These are phyloP conservation scores for Ophiocordyceps australis DNA, from an alignment of 2,329 filamentous ascomycete genomes.

Conservation along the genomic window DNA sequence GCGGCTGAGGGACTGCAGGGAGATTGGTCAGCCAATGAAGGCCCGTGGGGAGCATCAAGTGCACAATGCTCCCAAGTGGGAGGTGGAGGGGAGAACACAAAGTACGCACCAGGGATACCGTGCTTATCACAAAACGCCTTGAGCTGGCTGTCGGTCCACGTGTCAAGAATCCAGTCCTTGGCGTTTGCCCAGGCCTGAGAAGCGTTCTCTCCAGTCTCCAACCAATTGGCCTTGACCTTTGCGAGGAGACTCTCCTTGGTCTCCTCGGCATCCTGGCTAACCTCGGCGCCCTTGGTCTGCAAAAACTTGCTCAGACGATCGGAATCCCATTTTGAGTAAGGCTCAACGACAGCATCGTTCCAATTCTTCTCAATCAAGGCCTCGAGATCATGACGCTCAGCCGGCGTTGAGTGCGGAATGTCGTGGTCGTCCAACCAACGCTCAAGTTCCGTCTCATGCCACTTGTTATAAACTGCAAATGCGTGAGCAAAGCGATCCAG, in stretches of 20 bases:
- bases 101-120: slow-evolving; percentile 45
- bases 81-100: neutral
- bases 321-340: slow-evolving; percentile 63
- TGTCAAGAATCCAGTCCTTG: slow-evolving; percentile 89
- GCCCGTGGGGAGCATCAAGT: neutral
- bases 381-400: slow-evolving; percentile 90
- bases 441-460: slow-evolving; percentile 96
- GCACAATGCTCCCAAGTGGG: too few relatives aligned
- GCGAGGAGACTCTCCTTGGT: slow-evolving; percentile 50
- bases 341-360: slow-evolving; percentile 56
- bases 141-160: slow-evolving; percentile 83
- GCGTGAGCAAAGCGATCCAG: neutral
- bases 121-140: slow-evolving; percentile 87
- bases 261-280: slow-evolving; percentile 45
- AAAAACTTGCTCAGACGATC: slow-evolving; percentile 51
- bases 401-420: slow-evolving; percentile 73
- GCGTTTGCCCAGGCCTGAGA: slow-evolving; percentile 53
- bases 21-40: neutral
- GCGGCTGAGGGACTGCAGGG: slow-evolving; percentile 55
- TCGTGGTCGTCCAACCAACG: slow-evolving; percentile 89
- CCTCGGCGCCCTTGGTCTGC: slow-evolving; percentile 50
- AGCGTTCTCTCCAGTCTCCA: slow-evolving; percentile 61
- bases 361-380: slow-evolving; percentile 79
- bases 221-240: slow-evolving; percentile 58
- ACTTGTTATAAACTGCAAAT: slow-evolving; percentile 78